Evolutionary conservation across 2,329 filamentous ascomycete species (phyloP), one percentile per base, ranked within the genome.

Genomic region (Cladosporium phlei): DNA sequence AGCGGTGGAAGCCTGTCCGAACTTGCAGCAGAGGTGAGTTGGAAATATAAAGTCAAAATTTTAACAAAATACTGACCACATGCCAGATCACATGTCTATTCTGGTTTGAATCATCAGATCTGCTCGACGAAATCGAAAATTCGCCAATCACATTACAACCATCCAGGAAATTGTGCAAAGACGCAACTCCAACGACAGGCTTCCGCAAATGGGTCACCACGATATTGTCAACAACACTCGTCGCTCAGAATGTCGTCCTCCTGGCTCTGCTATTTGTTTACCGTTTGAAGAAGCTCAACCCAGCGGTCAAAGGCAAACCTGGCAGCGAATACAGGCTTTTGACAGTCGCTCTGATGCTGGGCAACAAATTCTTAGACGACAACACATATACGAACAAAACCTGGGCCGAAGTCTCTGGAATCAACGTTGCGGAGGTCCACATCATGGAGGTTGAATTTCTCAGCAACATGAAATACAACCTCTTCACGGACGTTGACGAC

Each of bases 371-470:
- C 64, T 72, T 98, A 59, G 93, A 98, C 63, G 93, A 98, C 67
- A 98, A 97, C 66, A 97, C 93, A 0, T 98, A 98, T 69, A 97
- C 93, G 28, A 98, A 98, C 73, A 96, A 97, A 74, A 98, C 93
- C 0, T 98, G 93, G 93, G 93, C 91, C 2, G 93, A 98, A 60
- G 93, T 98, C 9, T 97, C 93, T 1, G 86, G 87, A 34, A 95
- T 98, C 51, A 83, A 87, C 1, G 91, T 97, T 10, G 82, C 85
- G 51, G 93, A 98, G 67, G 95, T 98, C 42, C 93, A 98, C 65
- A 86, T 96, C 34, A 98, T 98, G 93, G 93, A 98, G 66, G 93
- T 98, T n/a, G 93, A 98, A 66, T 98, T 98, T 59, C 74, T 98
- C 53, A 96, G 91, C 73, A 97, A 97, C 67, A 95, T 98, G 84